These are phyloP conservation scores for Colletotrichum tropicale DNA, from an alignment of 2,329 filamentous ascomycete genomes.

Conservation along the genomic window DNA sequence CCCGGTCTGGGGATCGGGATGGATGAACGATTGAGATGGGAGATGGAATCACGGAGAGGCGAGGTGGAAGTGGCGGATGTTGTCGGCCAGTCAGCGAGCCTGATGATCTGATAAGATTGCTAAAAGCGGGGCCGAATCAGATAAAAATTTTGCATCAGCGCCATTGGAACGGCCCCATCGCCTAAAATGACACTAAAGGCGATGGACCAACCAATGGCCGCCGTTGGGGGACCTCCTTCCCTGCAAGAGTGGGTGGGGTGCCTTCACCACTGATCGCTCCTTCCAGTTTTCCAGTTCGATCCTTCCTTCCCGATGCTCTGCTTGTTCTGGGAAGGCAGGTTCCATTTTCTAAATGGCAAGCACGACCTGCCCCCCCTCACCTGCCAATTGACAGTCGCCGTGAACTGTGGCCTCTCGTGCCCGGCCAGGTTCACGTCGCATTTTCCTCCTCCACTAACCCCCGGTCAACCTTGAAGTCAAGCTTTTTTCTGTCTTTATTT, in stretches of 20 bases:
- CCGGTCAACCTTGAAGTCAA: not conserved
- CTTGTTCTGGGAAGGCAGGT: not conserved
- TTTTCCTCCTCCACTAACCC: not conserved
- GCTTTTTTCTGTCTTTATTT: not conserved
- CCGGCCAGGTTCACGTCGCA: not conserved
- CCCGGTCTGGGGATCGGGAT: not conserved
- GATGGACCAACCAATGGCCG: not conserved
- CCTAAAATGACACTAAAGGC: not conserved
- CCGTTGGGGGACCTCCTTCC: not conserved
- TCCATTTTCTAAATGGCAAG: not conserved
- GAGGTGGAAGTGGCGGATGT: not conserved
- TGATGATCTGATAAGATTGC: slow-evolving; percentile 23
- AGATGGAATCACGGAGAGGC: no score
- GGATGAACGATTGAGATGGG: not conserved
- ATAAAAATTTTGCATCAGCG: slow-evolving; percentile 10
- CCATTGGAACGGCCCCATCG: not conserved
- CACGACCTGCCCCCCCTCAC: not conserved
- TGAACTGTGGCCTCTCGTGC: not conserved
- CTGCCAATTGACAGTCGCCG: not conserved
- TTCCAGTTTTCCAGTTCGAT: not conserved
- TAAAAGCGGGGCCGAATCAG: slow-evolving; percentile 9
- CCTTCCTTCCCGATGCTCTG: not conserved
- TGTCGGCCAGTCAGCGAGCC: not conserved
- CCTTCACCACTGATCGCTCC: not conserved
- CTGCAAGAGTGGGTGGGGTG: not conserved